Evolutionary conservation across 164 flowering plant species (phyloP).

Genomic region (Dillenia suffruticosa): DNA sequence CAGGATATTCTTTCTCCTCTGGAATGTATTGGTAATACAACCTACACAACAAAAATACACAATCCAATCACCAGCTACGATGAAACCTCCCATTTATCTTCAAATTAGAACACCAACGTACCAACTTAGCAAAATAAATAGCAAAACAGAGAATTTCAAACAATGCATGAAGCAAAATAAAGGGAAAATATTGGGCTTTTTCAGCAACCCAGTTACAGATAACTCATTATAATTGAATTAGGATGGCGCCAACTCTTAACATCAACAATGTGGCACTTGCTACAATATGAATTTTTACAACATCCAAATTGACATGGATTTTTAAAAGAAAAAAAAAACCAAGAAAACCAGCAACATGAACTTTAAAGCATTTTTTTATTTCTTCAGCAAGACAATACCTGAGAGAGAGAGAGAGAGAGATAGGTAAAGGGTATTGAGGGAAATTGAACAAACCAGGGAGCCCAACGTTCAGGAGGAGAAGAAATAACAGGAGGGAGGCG

Average conservation of each 20-base stretch:
- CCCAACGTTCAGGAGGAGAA: conserved; percentile 87
- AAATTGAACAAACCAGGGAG: conserved; percentile 61
- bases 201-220: no score
- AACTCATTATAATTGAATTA: no score
- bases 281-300: no score
- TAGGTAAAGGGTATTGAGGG: background rate
- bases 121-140: no score
- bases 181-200: no score
- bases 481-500: conserved; percentile 58
- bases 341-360: background rate
- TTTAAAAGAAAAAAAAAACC: background rate
- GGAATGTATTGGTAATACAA: conserved; percentile 82
- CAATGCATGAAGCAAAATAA: no score
- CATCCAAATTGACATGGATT: no score
- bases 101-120: no score
- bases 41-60: conserved; percentile 35
- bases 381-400: background rate
- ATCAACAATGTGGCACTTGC: no score
- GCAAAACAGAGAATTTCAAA: no score
- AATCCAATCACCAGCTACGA: background rate
- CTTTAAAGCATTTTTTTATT: background rate
- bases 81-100: no score
- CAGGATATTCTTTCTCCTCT: conserved; percentile 87
- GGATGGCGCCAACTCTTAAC: no score
- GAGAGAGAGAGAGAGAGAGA: background rate